A percentile compares a stretch with the other conserved stretches of the same genome.
Conservation (phyloP, 2,329 filamentous ascomycete species). For the Davidsoniella virescens region DNA sequence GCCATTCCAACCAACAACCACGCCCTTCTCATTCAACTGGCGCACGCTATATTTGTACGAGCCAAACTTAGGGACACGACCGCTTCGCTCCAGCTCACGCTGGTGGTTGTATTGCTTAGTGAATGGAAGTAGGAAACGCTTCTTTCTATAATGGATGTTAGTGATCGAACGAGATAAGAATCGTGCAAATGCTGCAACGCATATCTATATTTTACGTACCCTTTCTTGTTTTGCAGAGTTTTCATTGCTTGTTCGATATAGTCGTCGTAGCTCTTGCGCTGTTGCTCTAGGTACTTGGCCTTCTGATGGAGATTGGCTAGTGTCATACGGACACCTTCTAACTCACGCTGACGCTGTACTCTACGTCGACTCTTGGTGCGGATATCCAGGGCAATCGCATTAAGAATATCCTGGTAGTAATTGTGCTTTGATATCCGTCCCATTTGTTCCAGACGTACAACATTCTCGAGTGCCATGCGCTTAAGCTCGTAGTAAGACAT, state of each 20-base stretch:
- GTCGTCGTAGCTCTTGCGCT: constrained; percentile 95
- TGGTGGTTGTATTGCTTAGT: constrained; percentile 99
- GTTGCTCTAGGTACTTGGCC: constrained; percentile 80
- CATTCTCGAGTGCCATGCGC: constrained; percentile 81
- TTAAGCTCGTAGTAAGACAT: constrained; percentile 90
- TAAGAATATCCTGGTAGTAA: constrained; percentile 93
- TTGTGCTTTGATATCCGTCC: constrained; percentile 83
- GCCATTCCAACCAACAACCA: constrained; percentile 80
- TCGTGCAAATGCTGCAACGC: constrained; percentile 4
- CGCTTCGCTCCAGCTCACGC: constrained; percentile 79
- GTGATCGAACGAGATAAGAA: neutral
- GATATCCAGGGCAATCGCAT: constrained; percentile 91
- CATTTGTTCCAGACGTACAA: constrained; percentile 71
- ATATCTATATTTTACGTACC: constrained; percentile 31
- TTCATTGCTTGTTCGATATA: constrained; percentile 98
- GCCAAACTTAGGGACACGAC: constrained; percentile 91
- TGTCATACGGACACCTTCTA: constrained; percentile 68
- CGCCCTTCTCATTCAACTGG: constrained; percentile 79
- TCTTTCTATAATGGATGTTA: constrained; percentile 42
- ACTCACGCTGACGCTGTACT: constrained; percentile 77
- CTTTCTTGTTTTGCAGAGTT: constrained; percentile 92
- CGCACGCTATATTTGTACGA: constrained; percentile 94
- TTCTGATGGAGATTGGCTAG: constrained; percentile 66
- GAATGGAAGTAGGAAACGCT: constrained; percentile 86
- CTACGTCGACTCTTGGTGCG: constrained; percentile 88